Evolutionary conservation across 169 alveolate species (phyloP).

Genomic region (Theileria sp.): DNA sequence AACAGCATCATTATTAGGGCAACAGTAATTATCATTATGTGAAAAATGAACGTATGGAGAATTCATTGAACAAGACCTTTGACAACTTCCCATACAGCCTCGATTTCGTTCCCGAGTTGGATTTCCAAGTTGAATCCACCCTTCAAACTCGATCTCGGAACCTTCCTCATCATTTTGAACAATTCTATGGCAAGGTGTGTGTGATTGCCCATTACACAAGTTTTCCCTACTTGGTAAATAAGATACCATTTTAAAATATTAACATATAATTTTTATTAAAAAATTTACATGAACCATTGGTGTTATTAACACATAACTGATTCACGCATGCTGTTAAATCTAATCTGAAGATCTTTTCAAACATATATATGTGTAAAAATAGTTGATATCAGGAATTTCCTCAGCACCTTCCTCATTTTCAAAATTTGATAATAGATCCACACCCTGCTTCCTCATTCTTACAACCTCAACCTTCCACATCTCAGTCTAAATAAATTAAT

Average conservation of each 20-base stretch:
- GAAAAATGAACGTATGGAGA: not conserved
- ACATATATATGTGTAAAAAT: conserved; percentile 43
- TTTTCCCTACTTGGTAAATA: conserved; percentile 6
- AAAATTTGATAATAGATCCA: conserved; percentile 21
- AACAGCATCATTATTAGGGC: not conserved
- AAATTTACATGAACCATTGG: conserved; percentile 14
- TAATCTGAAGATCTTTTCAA: conserved; percentile 6
- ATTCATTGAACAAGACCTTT: not conserved
- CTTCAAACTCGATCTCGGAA: conserved; percentile 67
- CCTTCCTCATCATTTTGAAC: conserved; percentile 52
- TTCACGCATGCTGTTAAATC: conserved; percentile 31
- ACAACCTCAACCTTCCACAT: conserved; percentile 44
- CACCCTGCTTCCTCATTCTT: conserved; percentile 23
- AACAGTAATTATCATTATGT: conserved; percentile 12
- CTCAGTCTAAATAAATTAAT: not conserved
- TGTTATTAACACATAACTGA: conserved; percentile 18
- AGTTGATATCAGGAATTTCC: conserved; percentile 12
- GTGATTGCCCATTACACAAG: not conserved
- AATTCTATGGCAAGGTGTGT: conserved; percentile 3
- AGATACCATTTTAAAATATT: conserved; percentile 15
- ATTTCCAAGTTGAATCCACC: conserved; percentile 56
- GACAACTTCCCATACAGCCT: conserved; percentile 35
- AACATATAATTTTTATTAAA: not conserved
- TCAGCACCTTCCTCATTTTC: conserved; percentile 20
- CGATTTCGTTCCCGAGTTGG: conserved; percentile 1